Conservation (phyloP, 106 monocot genomes). For the Posidonia australis region DNA sequence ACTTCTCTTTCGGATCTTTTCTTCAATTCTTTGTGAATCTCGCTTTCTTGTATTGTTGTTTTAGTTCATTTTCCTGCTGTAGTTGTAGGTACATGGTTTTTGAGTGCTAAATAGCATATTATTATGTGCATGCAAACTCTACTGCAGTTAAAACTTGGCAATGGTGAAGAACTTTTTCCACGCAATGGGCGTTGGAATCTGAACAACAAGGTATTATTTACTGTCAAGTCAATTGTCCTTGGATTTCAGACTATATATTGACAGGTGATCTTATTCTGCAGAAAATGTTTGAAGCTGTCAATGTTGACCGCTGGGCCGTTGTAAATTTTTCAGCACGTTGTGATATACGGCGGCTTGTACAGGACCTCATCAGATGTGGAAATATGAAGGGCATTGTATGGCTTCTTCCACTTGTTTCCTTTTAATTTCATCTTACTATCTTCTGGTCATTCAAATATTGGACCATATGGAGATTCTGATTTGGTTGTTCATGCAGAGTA, state of each 20-base stretch:
- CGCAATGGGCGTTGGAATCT: conserved; percentile 94
- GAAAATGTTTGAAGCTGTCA: conserved; percentile 48
- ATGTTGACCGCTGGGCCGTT: conserved; percentile 58
- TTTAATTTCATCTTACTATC: not conserved
- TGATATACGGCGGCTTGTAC: conserved; percentile 23
- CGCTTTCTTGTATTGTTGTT: not conserved
- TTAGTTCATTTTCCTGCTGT: not conserved
- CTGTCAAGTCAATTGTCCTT: not conserved
- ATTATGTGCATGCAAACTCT: not conserved
- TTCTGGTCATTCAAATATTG: not conserved
- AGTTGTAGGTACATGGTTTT: not conserved
- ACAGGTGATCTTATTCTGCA: conserved; percentile 10
- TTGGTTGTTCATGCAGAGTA: no score
- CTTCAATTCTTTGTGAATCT: not conserved
- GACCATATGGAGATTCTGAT: not conserved
- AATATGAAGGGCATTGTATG: conserved; percentile 78
- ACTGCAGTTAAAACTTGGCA: conserved; percentile 69
- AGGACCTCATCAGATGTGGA: conserved; percentile 69
- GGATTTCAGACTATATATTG: not conserved
- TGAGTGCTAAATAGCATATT: not conserved
- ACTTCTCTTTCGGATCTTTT: not conserved
- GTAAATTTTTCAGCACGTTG: conserved; percentile 88
- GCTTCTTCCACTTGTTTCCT: no score
- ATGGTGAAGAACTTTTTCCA: conserved; percentile 63
- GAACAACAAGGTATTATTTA: conserved; percentile 56